A percentile compares a stretch with the other conserved stretches of the same genome.
Conservation (phyloP, 2,329 filamentous ascomycete genomes). For the Nothophaeocryptopus gaeumannii region DNA sequence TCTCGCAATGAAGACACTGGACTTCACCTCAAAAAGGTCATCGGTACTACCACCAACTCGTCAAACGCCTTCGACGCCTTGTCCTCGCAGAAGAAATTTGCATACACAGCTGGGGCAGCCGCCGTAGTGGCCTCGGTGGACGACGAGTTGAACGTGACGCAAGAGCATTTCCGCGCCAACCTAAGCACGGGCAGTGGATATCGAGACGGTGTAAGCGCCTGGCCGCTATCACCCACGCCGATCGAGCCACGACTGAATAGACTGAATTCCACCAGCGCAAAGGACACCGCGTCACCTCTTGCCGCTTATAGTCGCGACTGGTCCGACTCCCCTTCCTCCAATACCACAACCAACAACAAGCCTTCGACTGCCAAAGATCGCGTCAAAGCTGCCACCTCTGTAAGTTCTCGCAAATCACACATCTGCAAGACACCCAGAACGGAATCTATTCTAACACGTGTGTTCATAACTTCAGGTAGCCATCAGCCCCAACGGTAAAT, state of each 20-base stretch:
- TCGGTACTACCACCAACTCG: slow-evolving; percentile 83
- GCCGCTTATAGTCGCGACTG: slow-evolving; percentile 41
- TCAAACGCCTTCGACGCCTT: slow-evolving; percentile 84
- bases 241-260: slow-evolving; percentile 25
- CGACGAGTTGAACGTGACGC: slow-evolving; percentile 60
- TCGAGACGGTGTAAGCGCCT: slow-evolving; percentile 23
- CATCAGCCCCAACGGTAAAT: slow-evolving; percentile 81
- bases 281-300: slow-evolving; percentile 49
- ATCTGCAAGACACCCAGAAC: no score
- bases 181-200: slow-evolving; percentile 19
- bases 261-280: slow-evolving; percentile 23
- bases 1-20: slow-evolving; percentile 42
- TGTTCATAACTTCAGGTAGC: slow-evolving; percentile 40
- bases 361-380: slow-evolving; percentile 87
- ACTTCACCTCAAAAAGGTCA: slow-evolving; percentile 75
- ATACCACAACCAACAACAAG: slow-evolving; percentile 48
- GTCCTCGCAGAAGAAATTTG: slow-evolving; percentile 67
- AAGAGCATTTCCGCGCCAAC: slow-evolving; percentile 82
- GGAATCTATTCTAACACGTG: no score
- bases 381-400: slow-evolving; percentile 89
- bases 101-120: slow-evolving; percentile 87
- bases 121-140: slow-evolving; percentile 85
- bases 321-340: slow-evolving; percentile 53
- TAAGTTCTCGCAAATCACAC: slow-evolving; percentile 38
- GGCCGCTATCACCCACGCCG: slow-evolving; percentile 27